Conservation (phyloP, 805 yeast species). For the Limtongia smithiae region DNA sequence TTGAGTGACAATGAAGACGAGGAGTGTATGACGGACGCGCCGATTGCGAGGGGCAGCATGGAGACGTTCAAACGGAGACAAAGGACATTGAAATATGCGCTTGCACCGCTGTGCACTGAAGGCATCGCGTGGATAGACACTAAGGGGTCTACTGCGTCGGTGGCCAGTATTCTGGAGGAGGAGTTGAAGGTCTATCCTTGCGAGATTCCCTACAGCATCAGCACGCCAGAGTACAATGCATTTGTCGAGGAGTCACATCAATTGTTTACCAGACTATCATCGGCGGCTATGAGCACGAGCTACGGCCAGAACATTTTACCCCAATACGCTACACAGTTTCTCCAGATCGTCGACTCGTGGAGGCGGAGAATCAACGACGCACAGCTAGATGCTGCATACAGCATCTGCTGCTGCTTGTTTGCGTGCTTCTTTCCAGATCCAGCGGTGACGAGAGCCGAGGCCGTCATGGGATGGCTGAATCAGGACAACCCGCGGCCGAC, state of each 20-base stretch:
- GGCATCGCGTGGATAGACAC: constrained; percentile 35
- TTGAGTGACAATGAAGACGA: neutral
- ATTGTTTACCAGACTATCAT: constrained; percentile 9
- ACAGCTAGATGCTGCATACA: constrained; percentile 27
- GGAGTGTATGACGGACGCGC: constrained; percentile 29
- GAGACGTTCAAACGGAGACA: constrained; percentile 26
- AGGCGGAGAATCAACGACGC: constrained; percentile 16
- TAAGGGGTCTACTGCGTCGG: neutral
- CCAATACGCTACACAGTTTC: constrained; percentile 10
- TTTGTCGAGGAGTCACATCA: constrained; percentile 23
- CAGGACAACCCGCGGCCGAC: constrained; percentile 29
- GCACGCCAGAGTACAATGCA: constrained; percentile 19
- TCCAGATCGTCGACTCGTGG: constrained; percentile 21
- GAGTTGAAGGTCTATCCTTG: constrained; percentile 29
- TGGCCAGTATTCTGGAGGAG: constrained; percentile 13
- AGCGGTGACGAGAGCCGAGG: constrained; percentile 24
- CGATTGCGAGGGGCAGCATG: constrained; percentile 32
- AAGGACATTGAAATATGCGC: constrained; percentile 32
- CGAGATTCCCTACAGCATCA: constrained; percentile 18
- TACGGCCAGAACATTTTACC: constrained; percentile 10
- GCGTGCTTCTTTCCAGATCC: constrained; percentile 27
- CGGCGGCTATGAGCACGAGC: constrained; percentile 7
- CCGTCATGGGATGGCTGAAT: constrained; percentile 35
- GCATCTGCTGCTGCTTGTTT: constrained; percentile 29
- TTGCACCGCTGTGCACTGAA: constrained; percentile 26